A percentile compares a stretch with the other conserved stretches of the same genome.
Evolutionary conservation across 1,284 basidiomycete species (phyloP).

Genomic region (Leccinum holopus): DNA sequence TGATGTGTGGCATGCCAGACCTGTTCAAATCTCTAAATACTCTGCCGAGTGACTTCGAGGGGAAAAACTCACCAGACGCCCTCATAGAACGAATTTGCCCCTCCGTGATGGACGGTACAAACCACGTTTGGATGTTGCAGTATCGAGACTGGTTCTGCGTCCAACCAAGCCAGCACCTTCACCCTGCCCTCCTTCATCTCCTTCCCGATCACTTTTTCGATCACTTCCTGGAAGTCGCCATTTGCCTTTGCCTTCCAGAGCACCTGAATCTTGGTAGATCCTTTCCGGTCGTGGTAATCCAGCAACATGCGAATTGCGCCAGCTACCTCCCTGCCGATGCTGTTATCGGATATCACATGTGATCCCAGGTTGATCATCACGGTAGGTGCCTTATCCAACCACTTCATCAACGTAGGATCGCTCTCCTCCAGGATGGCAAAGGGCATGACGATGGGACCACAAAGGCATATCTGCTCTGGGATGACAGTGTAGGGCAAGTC

Average conservation of each 20-base stretch:
- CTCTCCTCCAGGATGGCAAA: conserved; percentile 14
- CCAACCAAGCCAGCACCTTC: conserved; percentile 11
- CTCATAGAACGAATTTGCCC: conserved; percentile 21
- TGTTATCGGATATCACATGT: neutral
- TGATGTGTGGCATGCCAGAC: conserved; percentile 13
- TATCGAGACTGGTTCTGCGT: conserved; percentile 15
- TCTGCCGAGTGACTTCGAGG: neutral
- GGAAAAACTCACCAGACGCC: conserved; percentile 11
- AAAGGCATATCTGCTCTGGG: conserved; percentile 3
- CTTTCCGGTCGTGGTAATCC: conserved; percentile 4
- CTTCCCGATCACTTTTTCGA: conserved; percentile 5
- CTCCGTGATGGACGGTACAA: conserved; percentile 20
- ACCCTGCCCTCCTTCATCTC: neutral
- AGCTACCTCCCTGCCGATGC: conserved; percentile 2
- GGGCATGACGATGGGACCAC: conserved; percentile 14
- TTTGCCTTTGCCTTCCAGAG: conserved; percentile 11
- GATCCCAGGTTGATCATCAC: conserved; percentile 14
- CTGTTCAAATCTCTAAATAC: neutral
- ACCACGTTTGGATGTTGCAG: conserved; percentile 15
- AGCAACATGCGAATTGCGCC: conserved; percentile 9
- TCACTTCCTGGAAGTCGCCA: neutral
- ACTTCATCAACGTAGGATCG: conserved; percentile 10
- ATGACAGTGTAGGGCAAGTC: conserved; percentile 3
- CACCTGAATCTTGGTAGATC: neutral
- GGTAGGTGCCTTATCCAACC: conserved; percentile 13